These are phyloP conservation scores for Aegilops bicornis DNA, from an alignment of 176 grass and related monocot species.

Conservation along the genomic window DNA sequence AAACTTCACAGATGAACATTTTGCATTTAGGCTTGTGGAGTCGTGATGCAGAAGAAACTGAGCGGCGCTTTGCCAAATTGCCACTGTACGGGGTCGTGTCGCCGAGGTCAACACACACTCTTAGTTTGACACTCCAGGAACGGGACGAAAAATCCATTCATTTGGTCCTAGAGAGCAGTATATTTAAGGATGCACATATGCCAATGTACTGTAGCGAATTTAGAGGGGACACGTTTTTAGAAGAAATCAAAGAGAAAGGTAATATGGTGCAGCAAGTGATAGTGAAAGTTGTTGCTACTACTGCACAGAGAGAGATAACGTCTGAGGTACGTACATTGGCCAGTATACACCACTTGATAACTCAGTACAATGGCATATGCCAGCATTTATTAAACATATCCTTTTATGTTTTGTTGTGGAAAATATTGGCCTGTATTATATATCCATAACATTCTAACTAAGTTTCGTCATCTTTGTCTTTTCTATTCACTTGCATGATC, in stretches of 20 bases:
- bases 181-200: background rate
- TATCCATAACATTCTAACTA: background rate
- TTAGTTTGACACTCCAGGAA: too few species aligned
- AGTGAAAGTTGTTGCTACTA: background rate
- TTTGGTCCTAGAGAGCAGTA: background rate
- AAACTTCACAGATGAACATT: background rate
- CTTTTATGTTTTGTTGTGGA: background rate
- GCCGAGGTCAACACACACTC: too few species aligned
- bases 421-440: background rate
- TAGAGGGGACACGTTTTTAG: background rate
- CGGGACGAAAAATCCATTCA: too few species aligned
- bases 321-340: background rate
- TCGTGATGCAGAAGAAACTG: background rate
- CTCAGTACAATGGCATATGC: background rate
- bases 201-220: background rate
- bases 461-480: background rate
- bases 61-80: background rate
- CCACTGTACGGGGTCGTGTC: too few species aligned
- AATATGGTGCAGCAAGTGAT: background rate
- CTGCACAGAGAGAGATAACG: background rate
- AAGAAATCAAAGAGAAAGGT: background rate
- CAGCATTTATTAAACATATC: background rate
- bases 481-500: background rate
- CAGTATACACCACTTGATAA: background rate
- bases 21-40: background rate